Percentiles rank a stretch among this genome's conserved stretches.
These are phyloP conservation scores for Apiotrichum gracile DNA, from an alignment of 1,284 basidiomycete genomes.

Conservation along the genomic window DNA sequence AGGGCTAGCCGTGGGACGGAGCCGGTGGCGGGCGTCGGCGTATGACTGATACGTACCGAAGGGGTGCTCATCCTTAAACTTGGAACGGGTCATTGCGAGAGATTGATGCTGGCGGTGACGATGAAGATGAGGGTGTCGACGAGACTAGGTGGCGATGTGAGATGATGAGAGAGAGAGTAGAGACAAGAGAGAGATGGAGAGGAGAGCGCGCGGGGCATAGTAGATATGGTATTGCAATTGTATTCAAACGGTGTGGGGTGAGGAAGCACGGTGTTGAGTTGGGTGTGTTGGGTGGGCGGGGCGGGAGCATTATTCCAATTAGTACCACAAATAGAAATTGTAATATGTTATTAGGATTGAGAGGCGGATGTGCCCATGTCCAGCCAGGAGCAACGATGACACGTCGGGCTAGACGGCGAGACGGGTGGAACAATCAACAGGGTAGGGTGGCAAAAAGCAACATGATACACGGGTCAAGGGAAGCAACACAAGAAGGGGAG, in stretches of 20 bases:
- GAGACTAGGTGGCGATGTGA: not conserved
- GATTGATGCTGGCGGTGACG: not conserved
- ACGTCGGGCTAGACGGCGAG: not conserved
- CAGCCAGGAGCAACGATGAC: too few relatives aligned
- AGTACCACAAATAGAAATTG: too few relatives aligned
- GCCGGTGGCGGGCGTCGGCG: not conserved
- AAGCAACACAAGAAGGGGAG: too few relatives aligned
- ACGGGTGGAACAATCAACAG: too few relatives aligned
- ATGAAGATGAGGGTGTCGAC: not conserved
- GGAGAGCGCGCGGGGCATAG: not conserved
- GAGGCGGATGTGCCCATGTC: too few relatives aligned
- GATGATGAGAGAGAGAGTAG: not conserved
- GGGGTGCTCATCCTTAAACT: constrained; percentile 99
- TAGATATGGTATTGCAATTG: not conserved
- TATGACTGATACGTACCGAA: constrained; percentile 83
- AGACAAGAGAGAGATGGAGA: not conserved
- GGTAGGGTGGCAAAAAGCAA: too few relatives aligned
- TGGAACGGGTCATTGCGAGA: constrained; percentile 75
- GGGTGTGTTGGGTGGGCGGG: not conserved
- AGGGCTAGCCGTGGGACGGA: not conserved
- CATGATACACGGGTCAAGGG: too few relatives aligned
- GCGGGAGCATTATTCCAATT: not conserved
- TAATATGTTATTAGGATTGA: too few relatives aligned
- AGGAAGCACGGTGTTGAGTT: not conserved
- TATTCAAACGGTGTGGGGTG: too few relatives aligned